phyloP scores from a whole-genome alignment of 495 filamentous ascomycete genomes.

The Podospora conica region DNA sequence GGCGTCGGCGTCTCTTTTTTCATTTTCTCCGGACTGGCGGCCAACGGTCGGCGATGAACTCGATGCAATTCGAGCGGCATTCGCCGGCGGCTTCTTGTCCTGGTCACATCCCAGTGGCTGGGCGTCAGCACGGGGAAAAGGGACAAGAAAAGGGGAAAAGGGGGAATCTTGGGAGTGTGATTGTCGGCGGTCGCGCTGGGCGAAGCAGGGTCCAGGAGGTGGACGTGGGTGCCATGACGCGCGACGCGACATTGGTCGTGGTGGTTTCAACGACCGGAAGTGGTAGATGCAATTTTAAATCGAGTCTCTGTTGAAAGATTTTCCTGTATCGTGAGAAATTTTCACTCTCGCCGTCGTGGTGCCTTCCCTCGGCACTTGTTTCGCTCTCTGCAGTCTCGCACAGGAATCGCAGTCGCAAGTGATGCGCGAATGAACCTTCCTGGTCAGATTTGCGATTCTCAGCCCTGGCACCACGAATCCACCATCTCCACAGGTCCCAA shows the following conservation, averaged over 20 bases:
- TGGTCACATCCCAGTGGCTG: not conserved
- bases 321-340: not conserved
- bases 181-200: not conserved
- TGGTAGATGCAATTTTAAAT: constrained; percentile 1
- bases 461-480: not conserved
- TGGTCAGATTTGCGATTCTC: not conserved
- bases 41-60: not conserved
- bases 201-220: constrained; percentile 7
- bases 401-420: too few species aligned
- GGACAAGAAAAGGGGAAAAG: not conserved
- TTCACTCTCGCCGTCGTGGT: not conserved
- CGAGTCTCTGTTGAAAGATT: not conserved
- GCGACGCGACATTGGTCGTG: not conserved
- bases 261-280: not conserved
- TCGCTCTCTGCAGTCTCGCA: not conserved
- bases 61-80: not conserved
- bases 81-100: not conserved
- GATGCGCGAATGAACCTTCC: not conserved
- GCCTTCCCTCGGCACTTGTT: not conserved
- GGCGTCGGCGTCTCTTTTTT: not conserved
- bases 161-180: not conserved
- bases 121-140: not conserved
- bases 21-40: not conserved
- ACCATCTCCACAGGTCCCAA: not conserved
- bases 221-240: not conserved